Percentiles rank a stretch among this genome's conserved stretches.
Evolutionary conservation across 768 basidiomycete genomes (phyloP).

Genomic region (Paxillus rubicundulus): DNA sequence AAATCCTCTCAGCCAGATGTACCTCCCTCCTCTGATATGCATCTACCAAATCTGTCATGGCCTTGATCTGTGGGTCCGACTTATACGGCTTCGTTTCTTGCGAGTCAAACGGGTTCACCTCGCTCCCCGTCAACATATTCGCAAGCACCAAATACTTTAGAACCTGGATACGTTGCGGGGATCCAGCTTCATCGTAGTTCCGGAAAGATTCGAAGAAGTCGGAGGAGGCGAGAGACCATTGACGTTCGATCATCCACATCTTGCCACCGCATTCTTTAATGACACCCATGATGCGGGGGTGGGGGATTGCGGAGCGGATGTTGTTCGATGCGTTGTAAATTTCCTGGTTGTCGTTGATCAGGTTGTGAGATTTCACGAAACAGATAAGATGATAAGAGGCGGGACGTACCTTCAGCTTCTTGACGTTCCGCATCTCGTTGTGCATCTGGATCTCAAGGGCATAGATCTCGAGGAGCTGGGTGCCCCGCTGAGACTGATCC

Average conservation of each 20-base stretch:
- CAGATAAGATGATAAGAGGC: neutral
- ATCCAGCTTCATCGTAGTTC: conserved; percentile 98
- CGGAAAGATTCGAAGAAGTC: conserved; percentile 99
- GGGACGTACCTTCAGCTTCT: conserved; percentile 80
- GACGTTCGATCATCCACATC: conserved; percentile 99
- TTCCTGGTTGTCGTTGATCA: conserved; percentile 54
- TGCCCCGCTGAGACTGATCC: conserved; percentile 90
- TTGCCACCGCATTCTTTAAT: conserved; percentile 99
- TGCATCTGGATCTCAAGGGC: conserved; percentile 99
- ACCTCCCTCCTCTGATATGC: conserved; percentile 97
- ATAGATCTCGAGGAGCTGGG: conserved; percentile 93
- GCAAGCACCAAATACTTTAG: conserved; percentile 97
- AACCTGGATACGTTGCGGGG: conserved; percentile 94
- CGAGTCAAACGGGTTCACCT: conserved; percentile 98
- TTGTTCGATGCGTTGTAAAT: conserved; percentile 95
- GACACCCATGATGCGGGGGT: conserved; percentile 97
- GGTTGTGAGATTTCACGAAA: neutral
- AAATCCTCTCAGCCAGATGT: conserved; percentile 94
- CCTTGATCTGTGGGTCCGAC: conserved; percentile 92
- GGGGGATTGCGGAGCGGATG: conserved; percentile 94
- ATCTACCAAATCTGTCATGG: conserved; percentile 96
- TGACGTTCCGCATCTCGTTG: conserved; percentile 92
- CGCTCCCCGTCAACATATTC: conserved; percentile 97
- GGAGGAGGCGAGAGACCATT: conserved; percentile 95
- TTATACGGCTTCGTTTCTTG: conserved; percentile 99